Evolutionary conservation across 2,329 filamentous ascomycete species (phyloP).

Genomic region (Paraphaeosphaeria minitans): DNA sequence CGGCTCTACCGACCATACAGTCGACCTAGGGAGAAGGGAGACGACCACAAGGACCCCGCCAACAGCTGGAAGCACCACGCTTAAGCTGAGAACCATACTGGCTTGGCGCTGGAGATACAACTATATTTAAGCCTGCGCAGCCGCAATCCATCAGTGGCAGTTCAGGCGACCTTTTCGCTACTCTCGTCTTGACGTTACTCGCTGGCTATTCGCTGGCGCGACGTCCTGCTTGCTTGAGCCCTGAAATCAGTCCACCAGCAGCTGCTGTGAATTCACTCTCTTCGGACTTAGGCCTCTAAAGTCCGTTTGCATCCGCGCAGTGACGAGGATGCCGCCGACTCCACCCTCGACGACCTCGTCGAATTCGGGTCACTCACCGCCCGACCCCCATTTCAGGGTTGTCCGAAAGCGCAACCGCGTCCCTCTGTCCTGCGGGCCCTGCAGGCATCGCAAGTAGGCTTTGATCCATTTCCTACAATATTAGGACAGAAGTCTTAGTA

Average conservation of each 20-base stretch:
- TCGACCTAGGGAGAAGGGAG: constrained; percentile 9
- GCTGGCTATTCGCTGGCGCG: constrained; percentile 13
- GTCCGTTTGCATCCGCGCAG: constrained; percentile 21
- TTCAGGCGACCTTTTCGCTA: constrained; percentile 22
- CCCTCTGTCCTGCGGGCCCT: constrained; percentile 88
- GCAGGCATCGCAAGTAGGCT: constrained; percentile 84
- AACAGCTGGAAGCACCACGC: constrained; percentile 23
- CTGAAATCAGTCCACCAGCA: constrained; percentile 6
- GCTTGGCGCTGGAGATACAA: constrained; percentile 37
- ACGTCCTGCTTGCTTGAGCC: constrained; percentile 12
- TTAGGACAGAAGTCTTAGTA: too few relatives aligned
- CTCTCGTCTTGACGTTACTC: constrained; percentile 10
- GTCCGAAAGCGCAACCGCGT: constrained; percentile 91
- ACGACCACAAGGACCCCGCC: constrained; percentile 16
- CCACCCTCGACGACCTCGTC: constrained; percentile 80
- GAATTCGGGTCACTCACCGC: constrained; percentile 77
- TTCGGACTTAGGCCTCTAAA: constrained; percentile 34
- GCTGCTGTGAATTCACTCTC: constrained; percentile 2
- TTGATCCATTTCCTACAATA: background rate
- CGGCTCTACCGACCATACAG: constrained; percentile 1
- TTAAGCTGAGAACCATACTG: constrained; percentile 11
- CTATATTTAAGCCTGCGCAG: constrained; percentile 35
- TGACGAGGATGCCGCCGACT: constrained; percentile 69
- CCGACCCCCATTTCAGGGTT: constrained; percentile 83
- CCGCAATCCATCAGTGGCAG: constrained; percentile 19